Evolutionary conservation across 2,329 filamentous ascomycete genomes (phyloP), one percentile per base, ranked within the genome.

Genomic region (Calonectria pteridis): DNA sequence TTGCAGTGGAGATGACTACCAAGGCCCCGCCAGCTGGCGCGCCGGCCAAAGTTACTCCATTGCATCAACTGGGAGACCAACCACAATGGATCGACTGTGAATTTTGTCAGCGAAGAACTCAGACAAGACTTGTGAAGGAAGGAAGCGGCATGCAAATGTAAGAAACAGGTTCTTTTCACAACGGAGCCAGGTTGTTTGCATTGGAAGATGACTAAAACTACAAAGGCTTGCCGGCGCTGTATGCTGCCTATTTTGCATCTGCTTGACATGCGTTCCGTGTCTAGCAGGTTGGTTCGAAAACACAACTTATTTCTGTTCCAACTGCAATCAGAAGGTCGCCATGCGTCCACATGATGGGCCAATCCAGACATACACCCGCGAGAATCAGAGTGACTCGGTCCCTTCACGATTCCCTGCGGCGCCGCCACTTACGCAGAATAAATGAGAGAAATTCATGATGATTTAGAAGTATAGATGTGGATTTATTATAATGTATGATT

Each of bases 1-100:
- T 20, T 1, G 55, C 55, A 2, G 23, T 62, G 2, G n/a, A 35
- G 14, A 62, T 62, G 55, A 62, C 55, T 7, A 62, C 55, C 2
- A 40, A 26, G 16, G 55, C 23, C 18, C 55, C 16, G 4, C 28
- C 28, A 4, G 29, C 20, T n/a, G 9, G n/a, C 20, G 14, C 33
- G 14, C 37, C 4, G 13, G 33, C 23, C 14, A 40, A 28, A 23
- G 55, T 62, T 33, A 62, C 55, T 11, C 55, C 55, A 4, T 37
- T 62, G 6, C 6, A 40, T 4, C 55, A 62, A 13, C 20, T 62
- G 14, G 55, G 55, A 62, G 55, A 62, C 10, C 55, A 62, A 11
- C 55, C 55, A 29, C 55, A 62, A 18, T 62, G 55, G 55, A 62
- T 62, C 11, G 55, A 62, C 6, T 62, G 55, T 13, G 55, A 62